phyloP scores from a whole-genome alignment of 306 rosid species.

The Cucumis cinereus region DNA sequence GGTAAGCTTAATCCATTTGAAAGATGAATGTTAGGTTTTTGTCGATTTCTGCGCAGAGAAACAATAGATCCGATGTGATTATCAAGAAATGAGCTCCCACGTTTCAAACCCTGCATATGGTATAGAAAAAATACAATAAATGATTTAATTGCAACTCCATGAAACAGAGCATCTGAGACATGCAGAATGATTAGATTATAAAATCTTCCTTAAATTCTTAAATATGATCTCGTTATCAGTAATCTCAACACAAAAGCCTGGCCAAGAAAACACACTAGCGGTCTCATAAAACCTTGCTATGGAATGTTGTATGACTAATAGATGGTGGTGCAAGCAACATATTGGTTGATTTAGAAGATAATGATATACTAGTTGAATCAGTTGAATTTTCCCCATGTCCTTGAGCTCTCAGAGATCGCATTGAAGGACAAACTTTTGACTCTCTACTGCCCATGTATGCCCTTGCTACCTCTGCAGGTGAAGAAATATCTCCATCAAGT shows the following conservation, averaged over 20 bases:
- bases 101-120: slow-evolving; percentile 46
- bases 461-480: slow-evolving; percentile 83
- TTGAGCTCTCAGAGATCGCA: slow-evolving; percentile 29
- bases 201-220: not conserved
- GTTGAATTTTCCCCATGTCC: slow-evolving; percentile 25
- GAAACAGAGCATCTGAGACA: not conserved
- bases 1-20: slow-evolving; percentile 43
- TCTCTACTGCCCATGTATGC: slow-evolving; percentile 80
- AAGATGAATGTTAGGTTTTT: slow-evolving; percentile 48
- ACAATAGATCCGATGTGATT: slow-evolving; percentile 63
- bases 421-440: slow-evolving; percentile 40
- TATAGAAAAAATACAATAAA: not conserved
- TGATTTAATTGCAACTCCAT: not conserved
- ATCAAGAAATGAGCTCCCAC: slow-evolving; percentile 47
- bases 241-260: slow-evolving; percentile 38
- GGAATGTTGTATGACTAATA: slow-evolving; percentile 22
- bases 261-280: not conserved
- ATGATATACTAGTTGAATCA: slow-evolving; percentile 7
- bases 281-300: slow-evolving; percentile 36
- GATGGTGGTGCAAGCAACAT: slow-evolving; percentile 41
- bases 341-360: slow-evolving; percentile 24
- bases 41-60: slow-evolving; percentile 63
- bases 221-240: slow-evolving; percentile 7
- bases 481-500: slow-evolving; percentile 56
- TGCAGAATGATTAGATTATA: not conserved